phyloP scores from a whole-genome alignment of 1,284 basidiomycete species.

The Ganoderma multipileum region DNA sequence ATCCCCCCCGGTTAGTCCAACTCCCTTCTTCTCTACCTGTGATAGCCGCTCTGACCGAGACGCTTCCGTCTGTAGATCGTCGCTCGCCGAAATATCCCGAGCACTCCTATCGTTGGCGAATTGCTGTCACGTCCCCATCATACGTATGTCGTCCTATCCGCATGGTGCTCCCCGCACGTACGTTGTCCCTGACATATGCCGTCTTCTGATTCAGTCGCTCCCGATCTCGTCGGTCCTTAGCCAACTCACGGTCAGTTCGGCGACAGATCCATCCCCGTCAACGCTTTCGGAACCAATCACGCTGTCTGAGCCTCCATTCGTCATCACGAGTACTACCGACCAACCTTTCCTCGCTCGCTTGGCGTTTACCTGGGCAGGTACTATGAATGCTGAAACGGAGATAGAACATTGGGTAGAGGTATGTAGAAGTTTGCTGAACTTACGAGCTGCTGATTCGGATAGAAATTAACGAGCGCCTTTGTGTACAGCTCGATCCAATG shows the following conservation, averaged over 20 bases:
- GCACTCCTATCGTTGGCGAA: slow-evolving; percentile 75
- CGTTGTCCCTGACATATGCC: not conserved
- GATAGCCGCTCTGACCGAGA: not conserved
- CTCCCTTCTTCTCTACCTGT: not conserved
- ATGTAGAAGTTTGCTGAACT: slow-evolving; percentile 31
- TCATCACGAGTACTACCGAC: slow-evolving; percentile 59
- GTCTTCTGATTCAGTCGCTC: slow-evolving; percentile 47
- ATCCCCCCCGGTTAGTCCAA: slow-evolving; percentile 56
- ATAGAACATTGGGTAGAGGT: slow-evolving; percentile 83
- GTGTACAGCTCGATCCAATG: slow-evolving; percentile 63
- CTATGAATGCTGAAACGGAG: slow-evolving; percentile 47
- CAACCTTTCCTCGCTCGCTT: slow-evolving; percentile 70
- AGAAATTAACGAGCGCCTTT: not conserved
- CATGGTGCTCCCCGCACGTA: not conserved
- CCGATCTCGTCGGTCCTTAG: slow-evolving; percentile 62
- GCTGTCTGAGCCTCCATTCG: slow-evolving; percentile 60
- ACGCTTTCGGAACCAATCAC: slow-evolving; percentile 44
- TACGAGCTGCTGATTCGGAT: not conserved
- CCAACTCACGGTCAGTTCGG: slow-evolving; percentile 54
- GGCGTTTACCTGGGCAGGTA: slow-evolving; percentile 57
- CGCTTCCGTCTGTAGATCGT: slow-evolving; percentile 44
- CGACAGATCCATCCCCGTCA: slow-evolving; percentile 49
- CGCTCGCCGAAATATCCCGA: slow-evolving; percentile 43
- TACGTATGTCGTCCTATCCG: slow-evolving; percentile 57
- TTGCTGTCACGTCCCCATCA: slow-evolving; percentile 70